A percentile compares a stretch with the other conserved stretches of the same genome.
These are phyloP conservation scores for Gymnopilus dilepis DNA, from an alignment of 768 basidiomycete genomes.

Conservation along the genomic window DNA sequence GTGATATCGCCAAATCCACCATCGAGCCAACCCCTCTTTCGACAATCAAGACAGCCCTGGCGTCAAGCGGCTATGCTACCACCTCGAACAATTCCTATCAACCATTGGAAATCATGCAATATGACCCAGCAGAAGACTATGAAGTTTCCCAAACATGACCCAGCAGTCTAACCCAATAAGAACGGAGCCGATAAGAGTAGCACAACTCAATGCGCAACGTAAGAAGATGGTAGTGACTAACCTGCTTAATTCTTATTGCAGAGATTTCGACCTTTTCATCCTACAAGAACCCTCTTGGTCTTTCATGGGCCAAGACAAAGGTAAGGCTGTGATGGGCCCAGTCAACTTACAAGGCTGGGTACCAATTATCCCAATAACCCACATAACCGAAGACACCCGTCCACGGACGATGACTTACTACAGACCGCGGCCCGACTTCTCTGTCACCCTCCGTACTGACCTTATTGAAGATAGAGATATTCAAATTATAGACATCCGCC, in stretches of 20 bases:
- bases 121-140: neutral
- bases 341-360: constrained; percentile 21
- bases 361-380: constrained; percentile 11
- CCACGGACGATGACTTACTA: constrained; percentile 27
- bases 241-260: constrained; percentile 22
- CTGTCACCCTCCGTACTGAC: constrained; percentile 29
- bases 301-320: constrained; percentile 20
- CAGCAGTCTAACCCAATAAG: neutral
- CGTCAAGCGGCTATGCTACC: too few relatives aligned
- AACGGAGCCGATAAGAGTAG: constrained; percentile 15
- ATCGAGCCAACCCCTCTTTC: too few relatives aligned
- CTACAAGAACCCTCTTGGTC: constrained; percentile 33
- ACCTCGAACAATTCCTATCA: neutral
- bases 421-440: constrained; percentile 21
- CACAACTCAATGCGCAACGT: constrained; percentile 25
- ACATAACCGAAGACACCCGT: neutral
- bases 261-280: constrained; percentile 29
- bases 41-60: too few relatives aligned
- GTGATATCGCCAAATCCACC: too few relatives aligned
- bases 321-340: constrained; percentile 14
- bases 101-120: neutral
- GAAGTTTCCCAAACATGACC: neutral
- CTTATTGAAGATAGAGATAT: constrained; percentile 28
- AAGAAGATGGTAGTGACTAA: constrained; percentile 15
- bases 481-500: constrained; percentile 28